Conservation (phyloP, 768 basidiomycete genomes). For the Mycena galopus region DNA sequence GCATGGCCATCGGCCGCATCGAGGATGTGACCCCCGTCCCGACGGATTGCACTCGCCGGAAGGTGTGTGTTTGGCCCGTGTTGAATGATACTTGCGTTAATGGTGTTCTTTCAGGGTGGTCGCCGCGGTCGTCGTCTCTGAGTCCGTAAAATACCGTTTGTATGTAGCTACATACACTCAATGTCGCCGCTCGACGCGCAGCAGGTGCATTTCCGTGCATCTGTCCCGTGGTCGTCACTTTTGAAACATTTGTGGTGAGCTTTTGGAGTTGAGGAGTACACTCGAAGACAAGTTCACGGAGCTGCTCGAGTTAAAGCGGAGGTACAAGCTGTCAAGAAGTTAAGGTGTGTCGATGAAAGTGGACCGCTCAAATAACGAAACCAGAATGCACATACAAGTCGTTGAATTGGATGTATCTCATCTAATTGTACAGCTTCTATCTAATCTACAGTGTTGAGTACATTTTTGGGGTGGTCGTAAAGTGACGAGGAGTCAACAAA, state of each 20-base stretch:
- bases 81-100: neutral
- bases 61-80: slow-evolving; percentile 62
- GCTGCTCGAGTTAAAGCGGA: no score
- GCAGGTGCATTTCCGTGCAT: slow-evolving; percentile 61
- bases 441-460: no score
- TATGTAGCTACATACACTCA: slow-evolving; percentile 57
- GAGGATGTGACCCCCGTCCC: slow-evolving; percentile 99
- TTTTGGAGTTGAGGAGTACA: neutral
- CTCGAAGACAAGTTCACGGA: neutral
- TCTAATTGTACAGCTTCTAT: no score
- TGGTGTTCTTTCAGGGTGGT: slow-evolving; percentile 79
- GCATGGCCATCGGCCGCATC: slow-evolving; percentile 98
- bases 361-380: no score
- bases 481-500: no score
- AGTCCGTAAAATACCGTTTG: slow-evolving; percentile 46
- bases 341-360: no score
- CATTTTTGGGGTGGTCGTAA: no score
- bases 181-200: slow-evolving; percentile 93
- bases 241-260: slow-evolving; percentile 10
- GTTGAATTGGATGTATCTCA: no score
- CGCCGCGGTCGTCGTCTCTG: slow-evolving; percentile 97
- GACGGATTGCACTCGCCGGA: slow-evolving; percentile 96
- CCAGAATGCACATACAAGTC: no score
- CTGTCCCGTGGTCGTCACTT: slow-evolving; percentile 83
- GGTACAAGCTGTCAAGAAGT: no score